Evolutionary conservation across 2,329 filamentous ascomycete genomes (phyloP), one percentile per base, ranked within the genome.

Genomic region (Stachybotrys chlorohalonatus): DNA sequence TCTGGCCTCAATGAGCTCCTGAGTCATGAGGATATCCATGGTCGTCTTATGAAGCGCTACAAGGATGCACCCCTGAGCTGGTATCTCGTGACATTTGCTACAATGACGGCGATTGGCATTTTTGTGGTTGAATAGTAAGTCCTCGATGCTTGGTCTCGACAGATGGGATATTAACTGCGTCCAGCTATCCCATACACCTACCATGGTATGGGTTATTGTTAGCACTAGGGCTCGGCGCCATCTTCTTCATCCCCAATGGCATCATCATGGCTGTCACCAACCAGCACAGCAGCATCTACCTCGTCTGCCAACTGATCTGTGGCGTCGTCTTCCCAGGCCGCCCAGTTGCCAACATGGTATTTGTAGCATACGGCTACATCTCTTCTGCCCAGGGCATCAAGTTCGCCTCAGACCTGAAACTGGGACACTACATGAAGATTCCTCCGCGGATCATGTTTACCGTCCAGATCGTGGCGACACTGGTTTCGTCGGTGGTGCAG

Each of bases 221-320:
- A 6, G 88, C 90, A 1, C 78, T 95, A 2, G 81, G 77, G 31
- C 90, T 95, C 53, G 90, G 89, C 57, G 84, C 85, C 17, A 70
- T 93, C 54, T 86, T 95, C 57, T 95, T 95, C 73, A 90, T 95
- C 56, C 90, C 90, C 11, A 93, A 94, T 59, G 90, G 90, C 57
- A 94, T 95, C 66, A 88, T 95, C 63, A 95, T 94, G 88, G 90
- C 90, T 15, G 90, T 95, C 60, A 95, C 90, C 9, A 95, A 94
- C 68, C 89, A 93, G 66, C 89, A 94, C 69, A 90, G 85, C 69
- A 90, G 86, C 68, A 89, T 93, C 60, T 94, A 93, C 67, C 79
- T 94, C 42, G 89, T 94, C 62, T 93, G 89, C 68, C 90, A 94
- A 70, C 80, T 95, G 55, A 85, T 94, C 59, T 93, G 89, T 59